Base-by-base conservation (phyloP, 345 rosid genomes). In the Abelmoschus esculentus region DNA sequence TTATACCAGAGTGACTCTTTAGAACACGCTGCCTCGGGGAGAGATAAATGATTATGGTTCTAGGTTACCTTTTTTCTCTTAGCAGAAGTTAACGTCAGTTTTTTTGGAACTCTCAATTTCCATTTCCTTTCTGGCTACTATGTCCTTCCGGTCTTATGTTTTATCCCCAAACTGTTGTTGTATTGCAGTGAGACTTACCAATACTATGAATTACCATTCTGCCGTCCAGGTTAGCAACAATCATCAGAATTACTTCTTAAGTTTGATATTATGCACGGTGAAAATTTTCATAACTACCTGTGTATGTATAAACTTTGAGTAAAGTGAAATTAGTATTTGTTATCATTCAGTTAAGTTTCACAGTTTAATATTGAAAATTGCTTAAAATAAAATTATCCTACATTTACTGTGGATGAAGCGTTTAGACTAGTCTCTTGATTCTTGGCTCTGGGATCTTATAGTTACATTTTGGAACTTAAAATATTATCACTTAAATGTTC, bases 181-280 rank as follows among this genome's bases (percentile, higher is more conserved):
- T 57, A 17, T 78, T 87, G 82, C 96, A 89, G 96, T 73, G 98
- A 87, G 86, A 87, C 96, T 13, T 90, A 93, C 74, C 80, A 69
- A 50, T 93, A 83, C 77, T 87, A 89, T 63, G 90, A 84, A 63
- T 79, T 93, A 72, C 97, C 96, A 4, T 89, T 89, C 65, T 93
- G 96, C 81, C 77, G 50, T 55, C 89, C 91, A 90, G 97, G 97
- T 93, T 81, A 84, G 96, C 26, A 67, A 50, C 52, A 50, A 46
- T 65, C 36, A 13, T 69, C 53, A 56, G 17, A 56, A 38, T 17
- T 55, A 6, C 8, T 28, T 40, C 11, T 7, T 54, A 10, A 38
- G 3, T 63, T 19, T 31, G 67, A 12, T 11, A 19, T 19, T 40
- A 18, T 19, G 10, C 17, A 19, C 26, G 26, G 26, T 22, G 26